Percentiles rank a stretch among this genome's conserved stretches.
Evolutionary conservation across 306 rosid genomes (phyloP).

Genomic region (Cajanus cajan): DNA sequence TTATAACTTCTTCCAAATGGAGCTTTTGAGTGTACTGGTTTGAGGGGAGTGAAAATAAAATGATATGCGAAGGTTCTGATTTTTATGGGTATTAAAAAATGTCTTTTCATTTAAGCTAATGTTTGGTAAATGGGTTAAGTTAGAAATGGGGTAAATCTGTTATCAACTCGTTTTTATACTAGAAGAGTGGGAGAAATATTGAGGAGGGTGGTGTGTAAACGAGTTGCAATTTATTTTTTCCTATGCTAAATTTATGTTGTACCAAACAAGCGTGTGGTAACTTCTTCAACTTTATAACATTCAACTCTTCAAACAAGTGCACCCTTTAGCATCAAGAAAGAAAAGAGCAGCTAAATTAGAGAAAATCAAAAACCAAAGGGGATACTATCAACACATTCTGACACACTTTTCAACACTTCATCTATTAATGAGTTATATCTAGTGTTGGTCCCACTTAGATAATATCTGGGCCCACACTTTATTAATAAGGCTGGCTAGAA

Average conservation of each 20-base stretch:
- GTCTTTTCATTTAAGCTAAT: neutral
- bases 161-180: neutral
- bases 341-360: neutral
- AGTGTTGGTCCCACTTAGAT: neutral
- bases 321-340: neutral
- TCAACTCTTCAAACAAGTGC: constrained; percentile 9
- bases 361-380: neutral
- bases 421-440: neutral
- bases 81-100: neutral
- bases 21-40: neutral
- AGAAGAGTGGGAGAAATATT: neutral
- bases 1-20: no score
- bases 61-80: neutral
- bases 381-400: neutral
- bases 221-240: neutral
- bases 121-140: neutral
- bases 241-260: neutral
- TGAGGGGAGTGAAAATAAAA: neutral
- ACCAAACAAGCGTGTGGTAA: neutral
- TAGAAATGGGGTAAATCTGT: neutral
- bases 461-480: neutral
- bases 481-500: neutral
- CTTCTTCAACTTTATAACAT: neutral
- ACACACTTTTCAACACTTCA: neutral
- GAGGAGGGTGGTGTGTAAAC: neutral